A percentile compares a stretch with the other conserved stretches of the same genome.
phyloP scores from a whole-genome alignment of 176 grass and related monocot species.

The Triticum timopheevii region DNA sequence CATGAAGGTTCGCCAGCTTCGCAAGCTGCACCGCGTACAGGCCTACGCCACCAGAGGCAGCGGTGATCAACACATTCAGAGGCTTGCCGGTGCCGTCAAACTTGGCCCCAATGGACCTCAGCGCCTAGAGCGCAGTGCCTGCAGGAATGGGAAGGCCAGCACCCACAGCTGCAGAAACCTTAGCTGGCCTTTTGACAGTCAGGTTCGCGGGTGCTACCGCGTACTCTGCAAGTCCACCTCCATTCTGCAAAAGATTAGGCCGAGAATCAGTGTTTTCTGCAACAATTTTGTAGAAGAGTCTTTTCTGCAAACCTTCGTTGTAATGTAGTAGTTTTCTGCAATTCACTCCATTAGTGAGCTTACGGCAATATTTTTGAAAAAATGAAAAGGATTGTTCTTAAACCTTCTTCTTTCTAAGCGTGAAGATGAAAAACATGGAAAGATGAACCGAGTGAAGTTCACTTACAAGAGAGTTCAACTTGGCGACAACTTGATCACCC shows the following conservation, averaged over 20 bases:
- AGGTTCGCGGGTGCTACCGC: too few species aligned
- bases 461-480: too few species aligned
- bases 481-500: too few species aligned
- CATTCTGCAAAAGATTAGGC: too few species aligned
- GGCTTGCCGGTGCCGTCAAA: slow-evolving; percentile 55
- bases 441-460: too few species aligned
- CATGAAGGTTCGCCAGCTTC: slow-evolving; percentile 49
- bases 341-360: background rate
- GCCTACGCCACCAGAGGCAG: slow-evolving; percentile 24
- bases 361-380: background rate
- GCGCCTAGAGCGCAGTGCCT: slow-evolving; percentile 31
- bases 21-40: slow-evolving; percentile 6
- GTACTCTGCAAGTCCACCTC: slow-evolving; percentile 37
- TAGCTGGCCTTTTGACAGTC: background rate
- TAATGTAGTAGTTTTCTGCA: too few species aligned
- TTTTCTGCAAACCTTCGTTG: too few species aligned
- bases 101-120: slow-evolving; percentile 42
- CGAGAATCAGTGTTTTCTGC: too few species aligned
- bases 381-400: background rate
- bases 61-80: slow-evolving; percentile 53
- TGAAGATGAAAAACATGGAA: too few species aligned
- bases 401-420: background rate
- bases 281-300: too few species aligned
- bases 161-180: background rate
- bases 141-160: slow-evolving; percentile 24